A percentile compares a stretch with the other conserved stretches of the same genome.
These are phyloP conservation scores for Carex scoparia DNA, from an alignment of 176 grass and related monocot genomes.

Conservation along the genomic window DNA sequence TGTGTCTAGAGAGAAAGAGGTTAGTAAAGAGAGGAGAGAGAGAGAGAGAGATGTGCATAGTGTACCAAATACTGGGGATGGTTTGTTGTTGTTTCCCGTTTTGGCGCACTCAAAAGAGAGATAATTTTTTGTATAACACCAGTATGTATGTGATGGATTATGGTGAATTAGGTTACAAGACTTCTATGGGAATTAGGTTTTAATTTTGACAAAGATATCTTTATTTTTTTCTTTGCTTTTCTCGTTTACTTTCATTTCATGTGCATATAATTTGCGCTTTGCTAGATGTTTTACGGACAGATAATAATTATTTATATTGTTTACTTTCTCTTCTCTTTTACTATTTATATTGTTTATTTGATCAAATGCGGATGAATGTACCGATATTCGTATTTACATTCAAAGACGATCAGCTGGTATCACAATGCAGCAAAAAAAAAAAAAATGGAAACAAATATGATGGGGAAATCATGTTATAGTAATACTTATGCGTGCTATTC, in stretches of 20 bases:
- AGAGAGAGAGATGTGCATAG: conserved; percentile 15
- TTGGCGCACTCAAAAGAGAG: conserved; percentile 11
- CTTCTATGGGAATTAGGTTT: conserved; percentile 7
- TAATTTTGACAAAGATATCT: background rate
- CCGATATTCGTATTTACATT: background rate
- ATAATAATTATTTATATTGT: background rate
- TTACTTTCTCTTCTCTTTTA: background rate
- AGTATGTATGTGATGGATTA: conserved; percentile 3
- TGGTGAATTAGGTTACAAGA: conserved; percentile 23
- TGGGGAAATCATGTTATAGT: background rate
- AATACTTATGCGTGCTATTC: background rate
- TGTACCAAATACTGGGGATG: background rate
- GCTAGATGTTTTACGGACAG: conserved; percentile 7
- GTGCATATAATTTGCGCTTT: conserved; percentile 18
- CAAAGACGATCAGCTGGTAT: too few species aligned
- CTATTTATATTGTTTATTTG: background rate
- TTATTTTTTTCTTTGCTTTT: background rate
- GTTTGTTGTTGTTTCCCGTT: conserved; percentile 15
- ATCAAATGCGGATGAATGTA: background rate
- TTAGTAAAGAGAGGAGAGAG: background rate
- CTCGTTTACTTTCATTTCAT: background rate
- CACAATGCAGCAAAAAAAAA: background rate
- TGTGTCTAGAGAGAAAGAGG: background rate
- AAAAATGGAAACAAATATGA: background rate
- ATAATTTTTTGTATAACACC: conserved; percentile 27